Percentiles rank a stretch among this genome's conserved stretches.
Conservation (phyloP, 1,284 basidiomycete genomes). For the Pseudozyma sp. region DNA sequence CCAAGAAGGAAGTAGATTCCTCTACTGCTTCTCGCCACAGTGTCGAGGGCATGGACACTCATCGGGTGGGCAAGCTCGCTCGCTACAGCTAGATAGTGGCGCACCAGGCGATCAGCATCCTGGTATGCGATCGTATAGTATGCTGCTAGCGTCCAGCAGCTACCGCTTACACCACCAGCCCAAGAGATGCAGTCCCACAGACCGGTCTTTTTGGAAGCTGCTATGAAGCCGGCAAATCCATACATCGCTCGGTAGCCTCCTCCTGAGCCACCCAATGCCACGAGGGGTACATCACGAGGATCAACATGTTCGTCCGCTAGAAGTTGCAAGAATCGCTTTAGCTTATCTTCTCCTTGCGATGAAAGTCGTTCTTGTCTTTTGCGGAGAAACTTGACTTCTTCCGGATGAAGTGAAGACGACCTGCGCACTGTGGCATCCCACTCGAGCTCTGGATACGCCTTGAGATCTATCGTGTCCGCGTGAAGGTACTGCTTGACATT, state of each 20-base stretch:
- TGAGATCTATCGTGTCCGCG: conserved; percentile 37
- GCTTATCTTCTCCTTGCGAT: conserved; percentile 29
- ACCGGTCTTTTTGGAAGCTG: conserved; percentile 56
- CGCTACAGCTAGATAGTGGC: conserved; percentile 58
- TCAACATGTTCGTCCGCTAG: conserved; percentile 62
- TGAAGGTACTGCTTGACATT: conserved; percentile 47
- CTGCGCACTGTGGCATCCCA: conserved; percentile 59
- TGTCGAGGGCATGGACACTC: conserved; percentile 62
- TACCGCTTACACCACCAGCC: conserved; percentile 66
- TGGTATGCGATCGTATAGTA: conserved; percentile 58
- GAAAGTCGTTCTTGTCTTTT: conserved; percentile 40
- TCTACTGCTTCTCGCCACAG: conserved; percentile 54
- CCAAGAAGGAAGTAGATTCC: conserved; percentile 65
- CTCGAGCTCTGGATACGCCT: conserved; percentile 59
- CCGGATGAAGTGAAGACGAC: conserved; percentile 47
- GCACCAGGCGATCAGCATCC: conserved; percentile 46
- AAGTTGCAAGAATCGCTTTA: conserved; percentile 49
- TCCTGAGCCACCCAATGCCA: conserved; percentile 67
- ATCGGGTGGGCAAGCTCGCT: conserved; percentile 63
- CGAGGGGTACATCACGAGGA: conserved; percentile 65
- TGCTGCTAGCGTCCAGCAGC: conserved; percentile 67
- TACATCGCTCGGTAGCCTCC: conserved; percentile 69
- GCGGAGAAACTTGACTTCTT: conserved; percentile 48
- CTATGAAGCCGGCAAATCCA: conserved; percentile 58
- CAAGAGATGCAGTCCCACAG: conserved; percentile 66